Percentiles rank a stretch among this genome's conserved stretches.
Conservation (phyloP, 2,329 filamentous ascomycete genomes). For the Tolypocladium ophioglossoides region DNA sequence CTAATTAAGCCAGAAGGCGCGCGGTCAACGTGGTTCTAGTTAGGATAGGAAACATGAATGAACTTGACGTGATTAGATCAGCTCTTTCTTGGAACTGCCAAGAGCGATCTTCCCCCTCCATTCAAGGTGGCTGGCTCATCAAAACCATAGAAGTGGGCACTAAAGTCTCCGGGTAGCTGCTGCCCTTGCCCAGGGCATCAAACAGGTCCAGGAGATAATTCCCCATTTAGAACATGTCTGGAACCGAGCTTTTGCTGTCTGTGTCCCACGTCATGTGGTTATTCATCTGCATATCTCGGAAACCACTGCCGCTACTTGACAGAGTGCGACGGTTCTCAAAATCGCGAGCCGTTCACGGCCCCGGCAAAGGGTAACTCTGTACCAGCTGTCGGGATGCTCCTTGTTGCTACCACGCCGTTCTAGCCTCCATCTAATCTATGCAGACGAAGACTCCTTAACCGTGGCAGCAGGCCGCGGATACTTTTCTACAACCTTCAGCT, state of each 20-base stretch:
- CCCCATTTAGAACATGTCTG: conserved; percentile 23
- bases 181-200: conserved; percentile 22
- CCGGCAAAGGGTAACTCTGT: neutral
- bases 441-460: conserved; percentile 16
- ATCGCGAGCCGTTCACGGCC: neutral
- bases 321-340: neutral
- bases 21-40: neutral
- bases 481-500: conserved; percentile 25
- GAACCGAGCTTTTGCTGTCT: conserved; percentile 7
- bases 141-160: conserved; percentile 4
- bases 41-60: neutral
- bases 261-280: conserved; percentile 5
- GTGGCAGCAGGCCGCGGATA: conserved; percentile 21
- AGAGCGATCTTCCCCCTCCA: conserved; percentile 17
- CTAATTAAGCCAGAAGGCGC: neutral
- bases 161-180: conserved; percentile 8
- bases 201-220: conserved; percentile 25
- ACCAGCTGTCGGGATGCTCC: neutral
- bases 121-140: conserved; percentile 5
- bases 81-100: conserved; percentile 20
- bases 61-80: conserved; percentile 13
- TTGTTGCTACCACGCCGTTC: neutral
- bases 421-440: conserved; percentile 6
- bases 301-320: neutral
- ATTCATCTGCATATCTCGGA: neutral